phyloP scores from a whole-genome alignment of 2,329 filamentous ascomycete species.

The Penicillium sp. region DNA sequence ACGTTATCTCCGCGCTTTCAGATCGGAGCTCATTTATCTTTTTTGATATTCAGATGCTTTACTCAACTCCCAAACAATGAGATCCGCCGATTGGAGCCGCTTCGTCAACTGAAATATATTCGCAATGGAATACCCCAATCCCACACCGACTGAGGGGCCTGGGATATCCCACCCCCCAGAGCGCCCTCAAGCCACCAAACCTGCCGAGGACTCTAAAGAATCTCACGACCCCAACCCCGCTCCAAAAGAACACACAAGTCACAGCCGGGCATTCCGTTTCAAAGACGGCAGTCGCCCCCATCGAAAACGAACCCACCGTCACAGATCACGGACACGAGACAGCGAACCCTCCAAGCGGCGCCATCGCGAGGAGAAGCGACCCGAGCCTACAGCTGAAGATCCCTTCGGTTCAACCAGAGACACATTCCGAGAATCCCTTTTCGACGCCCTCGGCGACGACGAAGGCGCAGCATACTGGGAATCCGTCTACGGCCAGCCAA shows the following conservation, averaged over 20 bases:
- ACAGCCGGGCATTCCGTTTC: conserved; percentile 9
- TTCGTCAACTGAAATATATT: neutral
- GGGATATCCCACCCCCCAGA: neutral
- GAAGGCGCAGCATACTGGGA: conserved; percentile 96
- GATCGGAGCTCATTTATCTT: neutral
- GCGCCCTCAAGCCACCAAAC: neutral
- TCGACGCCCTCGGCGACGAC: conserved; percentile 95
- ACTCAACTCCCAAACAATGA: neutral
- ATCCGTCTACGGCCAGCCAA: conserved; percentile 90
- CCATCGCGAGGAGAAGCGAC: conserved; percentile 21
- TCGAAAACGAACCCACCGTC: neutral
- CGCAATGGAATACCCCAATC: neutral
- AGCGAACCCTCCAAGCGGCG: conserved; percentile 24
- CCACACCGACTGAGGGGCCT: neutral
- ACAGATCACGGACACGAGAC: conserved; percentile 4
- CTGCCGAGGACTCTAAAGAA: neutral
- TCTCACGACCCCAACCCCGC: neutral
- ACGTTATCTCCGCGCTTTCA: conserved; percentile 1
- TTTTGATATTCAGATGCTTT: neutral
- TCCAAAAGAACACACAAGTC: neutral
- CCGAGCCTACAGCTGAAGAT: neutral
- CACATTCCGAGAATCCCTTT: conserved; percentile 89
- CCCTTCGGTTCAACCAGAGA: conserved; percentile 42
- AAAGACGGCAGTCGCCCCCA: conserved; percentile 20
- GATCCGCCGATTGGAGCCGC: neutral